These are phyloP conservation scores for Astrephomene gubernaculifera DNA, from an alignment of 139 green algal genomes.

Conservation along the genomic window DNA sequence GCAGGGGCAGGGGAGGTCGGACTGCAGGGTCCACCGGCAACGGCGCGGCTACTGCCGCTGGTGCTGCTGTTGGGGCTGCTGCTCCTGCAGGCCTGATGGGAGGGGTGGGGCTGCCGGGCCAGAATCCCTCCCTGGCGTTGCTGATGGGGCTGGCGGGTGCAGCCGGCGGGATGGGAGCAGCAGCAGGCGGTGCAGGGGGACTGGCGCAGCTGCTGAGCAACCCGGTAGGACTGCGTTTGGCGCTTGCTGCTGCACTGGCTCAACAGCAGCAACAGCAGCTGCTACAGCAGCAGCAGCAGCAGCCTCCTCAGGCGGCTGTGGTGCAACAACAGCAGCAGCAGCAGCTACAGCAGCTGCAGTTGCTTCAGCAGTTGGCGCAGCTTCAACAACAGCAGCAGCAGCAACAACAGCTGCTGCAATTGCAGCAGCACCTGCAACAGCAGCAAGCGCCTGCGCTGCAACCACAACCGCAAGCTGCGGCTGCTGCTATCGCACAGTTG, in stretches of 20 bases:
- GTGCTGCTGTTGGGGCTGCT: neutral
- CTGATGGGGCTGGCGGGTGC: neutral
- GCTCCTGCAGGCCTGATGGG: neutral
- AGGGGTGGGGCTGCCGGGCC: neutral
- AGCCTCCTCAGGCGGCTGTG: too few relatives aligned
- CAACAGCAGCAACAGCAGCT: neutral
- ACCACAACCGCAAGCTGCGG: constrained; percentile 9
- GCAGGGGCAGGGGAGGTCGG: neutral
- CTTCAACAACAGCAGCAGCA: neutral
- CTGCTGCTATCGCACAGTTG: too few relatives aligned
- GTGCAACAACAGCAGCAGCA: neutral
- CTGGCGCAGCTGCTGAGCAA: neutral
- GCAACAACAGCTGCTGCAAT: neutral
- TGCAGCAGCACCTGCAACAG: constrained; percentile 9
- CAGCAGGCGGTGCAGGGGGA: neutral
- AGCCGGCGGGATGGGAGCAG: neutral
- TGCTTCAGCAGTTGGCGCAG: neutral
- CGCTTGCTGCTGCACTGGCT: neutral
- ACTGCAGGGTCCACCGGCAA: neutral
- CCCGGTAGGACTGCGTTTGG: neutral
- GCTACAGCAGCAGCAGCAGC: neutral
- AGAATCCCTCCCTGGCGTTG: too few relatives aligned
- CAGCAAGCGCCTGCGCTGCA: neutral
- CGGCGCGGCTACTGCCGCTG: neutral
- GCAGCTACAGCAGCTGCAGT: neutral